These are phyloP conservation scores for Salix viminalis DNA, from an alignment of 345 rosid species.

Conservation along the genomic window DNA sequence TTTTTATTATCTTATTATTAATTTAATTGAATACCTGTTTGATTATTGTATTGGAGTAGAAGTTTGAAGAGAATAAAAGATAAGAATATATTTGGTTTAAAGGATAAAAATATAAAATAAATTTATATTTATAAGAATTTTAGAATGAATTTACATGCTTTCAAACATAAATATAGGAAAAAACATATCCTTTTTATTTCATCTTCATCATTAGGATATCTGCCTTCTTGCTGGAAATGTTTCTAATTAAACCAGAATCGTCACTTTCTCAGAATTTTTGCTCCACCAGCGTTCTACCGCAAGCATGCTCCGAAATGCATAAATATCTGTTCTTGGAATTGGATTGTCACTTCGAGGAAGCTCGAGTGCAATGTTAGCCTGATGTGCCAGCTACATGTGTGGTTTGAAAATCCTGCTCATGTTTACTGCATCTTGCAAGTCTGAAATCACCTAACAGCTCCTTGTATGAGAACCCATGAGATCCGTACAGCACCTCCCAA, in stretches of 20 bases:
- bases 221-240: no score
- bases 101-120: no score
- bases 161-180: no score
- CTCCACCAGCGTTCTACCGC: slow-evolving; percentile 6
- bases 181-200: no score
- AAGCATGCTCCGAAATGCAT: not conserved
- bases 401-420: slow-evolving; percentile 4
- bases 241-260: not conserved
- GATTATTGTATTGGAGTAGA: no score
- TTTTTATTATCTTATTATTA: no score
- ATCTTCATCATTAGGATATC: no score
- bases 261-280: not conserved
- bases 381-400: slow-evolving; percentile 4
- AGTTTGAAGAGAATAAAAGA: no score
- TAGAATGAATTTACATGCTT: no score
- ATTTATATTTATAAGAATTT: no score
- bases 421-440: slow-evolving; percentile 11
- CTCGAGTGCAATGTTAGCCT: slow-evolving; percentile 4
- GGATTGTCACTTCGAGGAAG: slow-evolving; percentile 5
- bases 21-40: no score
- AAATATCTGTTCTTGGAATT: slow-evolving; percentile 4
- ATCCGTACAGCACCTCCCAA: slow-evolving; percentile 11
- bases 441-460: slow-evolving; percentile 16
- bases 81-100: no score
- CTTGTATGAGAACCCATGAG: slow-evolving; percentile 4